Conservation (phyloP, 2,329 filamentous ascomycete species). For the Graphiopsis chlorocephala region DNA sequence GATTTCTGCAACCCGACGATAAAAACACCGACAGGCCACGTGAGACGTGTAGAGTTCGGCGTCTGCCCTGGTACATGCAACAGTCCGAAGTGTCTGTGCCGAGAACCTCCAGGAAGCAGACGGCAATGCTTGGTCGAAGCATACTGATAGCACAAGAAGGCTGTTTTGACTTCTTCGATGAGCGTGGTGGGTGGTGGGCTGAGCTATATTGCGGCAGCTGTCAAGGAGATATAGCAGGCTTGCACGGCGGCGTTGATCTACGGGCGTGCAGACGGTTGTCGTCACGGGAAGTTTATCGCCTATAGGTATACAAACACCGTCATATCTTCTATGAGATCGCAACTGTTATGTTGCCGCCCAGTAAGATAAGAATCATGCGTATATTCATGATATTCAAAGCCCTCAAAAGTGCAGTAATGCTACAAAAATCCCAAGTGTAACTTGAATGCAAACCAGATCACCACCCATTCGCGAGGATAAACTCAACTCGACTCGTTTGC, state of each 20-base stretch:
- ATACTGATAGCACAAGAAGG: too few species aligned
- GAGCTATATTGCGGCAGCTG: not conserved
- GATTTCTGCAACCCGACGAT: not conserved
- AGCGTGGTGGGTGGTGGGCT: not conserved
- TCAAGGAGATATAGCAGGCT: not conserved
- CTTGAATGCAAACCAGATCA: not conserved
- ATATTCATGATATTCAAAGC: constrained; percentile 1
- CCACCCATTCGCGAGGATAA: not conserved
- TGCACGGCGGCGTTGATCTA: not conserved
- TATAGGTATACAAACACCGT: too few species aligned
- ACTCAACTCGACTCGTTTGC: not conserved
- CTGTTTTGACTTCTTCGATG: too few species aligned
- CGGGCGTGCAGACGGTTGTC: not conserved
- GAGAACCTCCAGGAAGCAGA: too few species aligned
- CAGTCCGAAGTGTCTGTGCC: not conserved
- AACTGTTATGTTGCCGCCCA: too few species aligned
- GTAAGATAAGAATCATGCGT: not conserved
- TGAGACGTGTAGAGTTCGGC: not conserved
- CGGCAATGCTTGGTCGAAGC: not conserved
- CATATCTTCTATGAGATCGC: too few species aligned
- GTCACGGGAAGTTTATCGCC: not conserved
- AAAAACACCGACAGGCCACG: not conserved
- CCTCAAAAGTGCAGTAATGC: not conserved
- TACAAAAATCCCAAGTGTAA: not conserved
- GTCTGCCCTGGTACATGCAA: not conserved